These are phyloP conservation scores for Annona squamosa DNA, from an alignment of 164 flowering plant species.

Conservation along the genomic window DNA sequence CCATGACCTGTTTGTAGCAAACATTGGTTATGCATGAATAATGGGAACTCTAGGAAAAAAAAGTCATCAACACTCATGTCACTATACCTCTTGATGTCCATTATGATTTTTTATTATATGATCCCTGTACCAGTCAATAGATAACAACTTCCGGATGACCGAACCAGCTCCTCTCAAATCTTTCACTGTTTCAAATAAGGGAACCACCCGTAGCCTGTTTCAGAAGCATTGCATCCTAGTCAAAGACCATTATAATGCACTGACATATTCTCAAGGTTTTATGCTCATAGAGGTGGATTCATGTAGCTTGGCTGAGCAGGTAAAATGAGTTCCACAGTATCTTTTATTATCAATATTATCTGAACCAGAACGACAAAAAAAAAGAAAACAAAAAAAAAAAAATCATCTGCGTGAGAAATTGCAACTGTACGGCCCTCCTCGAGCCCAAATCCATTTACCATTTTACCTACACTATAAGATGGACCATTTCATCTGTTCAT, in stretches of 20 bases:
- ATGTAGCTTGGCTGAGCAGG: background rate
- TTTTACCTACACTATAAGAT: background rate
- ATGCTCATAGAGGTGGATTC: background rate
- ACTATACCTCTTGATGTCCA: slow-evolving; percentile 85
- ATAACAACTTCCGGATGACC: slow-evolving; percentile 74
- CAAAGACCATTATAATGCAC: background rate
- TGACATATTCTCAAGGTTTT: background rate
- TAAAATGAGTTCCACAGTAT: background rate
- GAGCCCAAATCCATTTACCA: background rate
- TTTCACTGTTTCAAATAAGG: slow-evolving; percentile 90
- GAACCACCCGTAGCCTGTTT: slow-evolving; percentile 68
- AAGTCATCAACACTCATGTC: background rate
- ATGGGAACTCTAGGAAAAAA: background rate
- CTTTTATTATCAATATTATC: no score
- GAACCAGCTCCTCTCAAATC: slow-evolving; percentile 89
- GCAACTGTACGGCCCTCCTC: background rate
- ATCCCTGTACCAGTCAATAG: slow-evolving; percentile 86
- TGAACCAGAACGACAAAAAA: background rate
- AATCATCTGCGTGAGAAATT: background rate
- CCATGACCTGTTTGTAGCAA: slow-evolving; percentile 69
- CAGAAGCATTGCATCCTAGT: background rate
- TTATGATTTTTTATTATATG: slow-evolving; percentile 74
- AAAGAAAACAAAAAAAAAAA: no score
- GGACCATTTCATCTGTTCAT: background rate
- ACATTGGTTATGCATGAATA: slow-evolving; percentile 8